Conservation (phyloP, 1,284 basidiomycete genomes). For the Anthracocystis panici-leucophaei region DNA sequence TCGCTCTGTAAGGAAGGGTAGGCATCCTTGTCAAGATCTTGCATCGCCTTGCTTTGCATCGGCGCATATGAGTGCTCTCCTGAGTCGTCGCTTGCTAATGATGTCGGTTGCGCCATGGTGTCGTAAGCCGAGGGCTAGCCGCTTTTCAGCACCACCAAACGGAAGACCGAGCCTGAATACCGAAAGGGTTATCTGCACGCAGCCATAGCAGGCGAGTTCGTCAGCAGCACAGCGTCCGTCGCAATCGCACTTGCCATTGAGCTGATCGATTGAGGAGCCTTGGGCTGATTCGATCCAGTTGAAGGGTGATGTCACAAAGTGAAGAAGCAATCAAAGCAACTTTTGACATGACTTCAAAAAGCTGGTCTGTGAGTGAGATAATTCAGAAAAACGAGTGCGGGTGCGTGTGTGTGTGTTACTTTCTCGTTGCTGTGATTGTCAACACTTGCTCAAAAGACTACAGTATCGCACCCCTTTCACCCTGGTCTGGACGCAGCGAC, state of each 20-base stretch:
- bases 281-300: too few relatives aligned
- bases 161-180: background rate
- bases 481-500: too few relatives aligned
- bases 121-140: background rate
- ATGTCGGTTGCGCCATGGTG: background rate
- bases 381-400: too few relatives aligned
- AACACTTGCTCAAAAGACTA: too few relatives aligned
- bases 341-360: too few relatives aligned
- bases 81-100: background rate
- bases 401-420: too few relatives aligned
- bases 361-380: too few relatives aligned
- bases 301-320: background rate
- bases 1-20: conserved; percentile 37
- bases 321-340: background rate
- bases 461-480: too few relatives aligned
- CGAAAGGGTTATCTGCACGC: background rate
- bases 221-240: background rate
- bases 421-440: too few relatives aligned
- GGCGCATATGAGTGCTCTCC: background rate
- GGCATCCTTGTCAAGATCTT: conserved; percentile 13
- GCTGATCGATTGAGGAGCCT: background rate
- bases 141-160: background rate
- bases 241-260: too few relatives aligned
- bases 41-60: background rate
- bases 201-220: background rate